Conservation (phyloP, 805 yeast genomes). For the Lipomyces anomalus region DNA sequence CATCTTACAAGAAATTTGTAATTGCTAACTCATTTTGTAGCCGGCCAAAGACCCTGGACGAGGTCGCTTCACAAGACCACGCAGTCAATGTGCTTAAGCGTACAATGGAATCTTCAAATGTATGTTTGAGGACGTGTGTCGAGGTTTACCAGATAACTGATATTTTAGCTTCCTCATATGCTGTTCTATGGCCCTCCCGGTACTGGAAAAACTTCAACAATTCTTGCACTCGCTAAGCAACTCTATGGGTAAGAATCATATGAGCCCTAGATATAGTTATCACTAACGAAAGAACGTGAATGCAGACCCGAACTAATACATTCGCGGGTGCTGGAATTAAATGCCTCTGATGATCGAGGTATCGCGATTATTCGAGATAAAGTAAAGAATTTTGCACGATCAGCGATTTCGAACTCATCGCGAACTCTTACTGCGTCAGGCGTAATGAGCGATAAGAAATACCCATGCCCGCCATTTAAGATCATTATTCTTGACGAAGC, state of each 20-base stretch:
- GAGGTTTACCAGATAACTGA: slow-evolving; percentile 14
- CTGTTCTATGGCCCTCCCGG: slow-evolving; percentile 92
- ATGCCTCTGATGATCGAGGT: slow-evolving; percentile 90
- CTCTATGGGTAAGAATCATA: slow-evolving; percentile 58
- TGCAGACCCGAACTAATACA: slow-evolving; percentile 51
- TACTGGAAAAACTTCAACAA: slow-evolving; percentile 86
- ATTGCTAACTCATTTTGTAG: slow-evolving; percentile 28
- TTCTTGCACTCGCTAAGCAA: slow-evolving; percentile 74
- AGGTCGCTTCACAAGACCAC: slow-evolving; percentile 86
- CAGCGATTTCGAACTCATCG: slow-evolving; percentile 71
- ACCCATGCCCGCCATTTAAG: slow-evolving; percentile 96
- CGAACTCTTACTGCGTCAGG: slow-evolving; percentile 38
- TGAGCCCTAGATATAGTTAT: neutral
- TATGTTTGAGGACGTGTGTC: slow-evolving; percentile 3
- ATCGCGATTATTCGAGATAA: slow-evolving; percentile 81
- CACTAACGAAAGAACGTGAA: neutral
- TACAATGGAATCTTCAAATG: slow-evolving; percentile 70
- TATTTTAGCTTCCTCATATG: slow-evolving; percentile 66
- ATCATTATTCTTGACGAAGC: slow-evolving; percentile 91
- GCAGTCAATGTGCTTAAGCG: slow-evolving; percentile 77
- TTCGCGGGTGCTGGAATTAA: slow-evolving; percentile 70
- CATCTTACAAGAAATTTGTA: slow-evolving; percentile 2
- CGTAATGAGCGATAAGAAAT: slow-evolving; percentile 48
- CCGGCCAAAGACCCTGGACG: slow-evolving; percentile 82
- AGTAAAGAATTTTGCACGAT: slow-evolving; percentile 78